phyloP scores from a whole-genome alignment of 2,329 filamentous ascomycete species.

The Drechslera avenae region DNA sequence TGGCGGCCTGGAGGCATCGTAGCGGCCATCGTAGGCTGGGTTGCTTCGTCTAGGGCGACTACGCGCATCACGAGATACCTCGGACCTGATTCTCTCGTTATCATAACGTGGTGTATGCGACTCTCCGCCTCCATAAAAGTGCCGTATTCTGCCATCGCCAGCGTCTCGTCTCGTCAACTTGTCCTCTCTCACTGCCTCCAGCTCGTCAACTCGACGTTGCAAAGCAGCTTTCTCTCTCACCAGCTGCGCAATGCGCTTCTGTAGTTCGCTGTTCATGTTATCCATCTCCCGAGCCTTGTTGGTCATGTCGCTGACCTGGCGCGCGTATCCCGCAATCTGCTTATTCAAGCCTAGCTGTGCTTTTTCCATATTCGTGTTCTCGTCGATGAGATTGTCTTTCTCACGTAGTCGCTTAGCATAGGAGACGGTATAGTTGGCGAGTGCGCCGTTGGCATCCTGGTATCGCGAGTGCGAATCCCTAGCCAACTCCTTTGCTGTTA shows the following conservation, averaged over 20 bases:
- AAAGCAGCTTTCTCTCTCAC: neutral
- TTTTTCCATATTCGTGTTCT: neutral
- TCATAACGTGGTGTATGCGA: too few species aligned
- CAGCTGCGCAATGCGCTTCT: neutral
- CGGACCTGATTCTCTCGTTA: too few species aligned
- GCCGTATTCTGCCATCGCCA: neutral
- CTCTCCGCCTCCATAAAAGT: neutral
- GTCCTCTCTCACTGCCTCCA: neutral
- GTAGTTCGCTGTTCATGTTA: neutral
- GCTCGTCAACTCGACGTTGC: neutral
- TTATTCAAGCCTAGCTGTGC: neutral
- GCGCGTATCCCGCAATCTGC: neutral
- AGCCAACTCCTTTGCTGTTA: neutral
- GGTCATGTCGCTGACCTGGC: neutral
- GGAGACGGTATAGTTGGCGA: neutral
- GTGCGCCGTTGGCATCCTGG: neutral
- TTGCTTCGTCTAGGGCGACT: neutral
- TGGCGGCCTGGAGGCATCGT: neutral
- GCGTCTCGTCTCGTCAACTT: neutral
- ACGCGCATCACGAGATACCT: too few species aligned
- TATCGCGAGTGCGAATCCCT: neutral
- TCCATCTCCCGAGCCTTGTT: neutral
- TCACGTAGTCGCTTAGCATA: neutral
- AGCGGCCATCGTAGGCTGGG: neutral
- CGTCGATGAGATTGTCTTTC: neutral